These are phyloP conservation scores for Wickerhamiella australiensis DNA, from an alignment of 805 yeast species.

Conservation along the genomic window DNA sequence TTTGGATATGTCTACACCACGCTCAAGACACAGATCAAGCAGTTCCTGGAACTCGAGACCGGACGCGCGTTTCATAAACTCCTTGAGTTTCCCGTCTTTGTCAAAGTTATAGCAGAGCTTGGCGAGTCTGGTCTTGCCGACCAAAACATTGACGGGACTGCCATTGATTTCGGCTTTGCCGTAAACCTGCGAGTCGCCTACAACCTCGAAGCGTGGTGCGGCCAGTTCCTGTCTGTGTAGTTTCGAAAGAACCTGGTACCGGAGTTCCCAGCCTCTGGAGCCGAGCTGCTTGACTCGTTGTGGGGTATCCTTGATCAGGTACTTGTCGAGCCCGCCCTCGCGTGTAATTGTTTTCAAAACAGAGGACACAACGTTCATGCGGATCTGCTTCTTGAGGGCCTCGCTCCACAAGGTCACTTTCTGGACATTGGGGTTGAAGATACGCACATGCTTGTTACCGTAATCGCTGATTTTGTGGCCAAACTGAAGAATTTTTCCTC, in stretches of 20 bases:
- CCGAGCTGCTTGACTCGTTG: constrained; percentile 91
- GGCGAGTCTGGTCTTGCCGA: constrained; percentile 55
- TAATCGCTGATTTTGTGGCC: constrained; percentile 74
- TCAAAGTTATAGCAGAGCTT: constrained; percentile 23
- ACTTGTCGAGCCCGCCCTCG: constrained; percentile 92
- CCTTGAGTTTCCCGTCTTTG: constrained; percentile 29
- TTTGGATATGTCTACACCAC: neutral
- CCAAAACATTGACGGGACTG: constrained; percentile 34
- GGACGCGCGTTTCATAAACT: constrained; percentile 37
- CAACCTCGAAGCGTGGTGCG: constrained; percentile 30
- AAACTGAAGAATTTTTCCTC: constrained; percentile 68
- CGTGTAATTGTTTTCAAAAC: constrained; percentile 78
- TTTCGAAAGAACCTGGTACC: constrained; percentile 53
- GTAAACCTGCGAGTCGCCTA: constrained; percentile 33
- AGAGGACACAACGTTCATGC: constrained; percentile 56
- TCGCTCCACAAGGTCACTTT: constrained; percentile 76
- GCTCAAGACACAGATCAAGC: constrained; percentile 25
- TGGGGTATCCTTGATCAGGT: constrained; percentile 72
- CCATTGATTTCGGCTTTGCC: constrained; percentile 31
- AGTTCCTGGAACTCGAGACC: constrained; percentile 38
- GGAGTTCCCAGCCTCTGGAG: constrained; percentile 79
- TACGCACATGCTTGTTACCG: constrained; percentile 56
- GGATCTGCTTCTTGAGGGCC: constrained; percentile 44
- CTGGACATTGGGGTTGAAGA: constrained; percentile 73
- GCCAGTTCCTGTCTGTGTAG: constrained; percentile 33